Conservation (phyloP, 352 stramenopile species). For the Blastocystis sp. region DNA sequence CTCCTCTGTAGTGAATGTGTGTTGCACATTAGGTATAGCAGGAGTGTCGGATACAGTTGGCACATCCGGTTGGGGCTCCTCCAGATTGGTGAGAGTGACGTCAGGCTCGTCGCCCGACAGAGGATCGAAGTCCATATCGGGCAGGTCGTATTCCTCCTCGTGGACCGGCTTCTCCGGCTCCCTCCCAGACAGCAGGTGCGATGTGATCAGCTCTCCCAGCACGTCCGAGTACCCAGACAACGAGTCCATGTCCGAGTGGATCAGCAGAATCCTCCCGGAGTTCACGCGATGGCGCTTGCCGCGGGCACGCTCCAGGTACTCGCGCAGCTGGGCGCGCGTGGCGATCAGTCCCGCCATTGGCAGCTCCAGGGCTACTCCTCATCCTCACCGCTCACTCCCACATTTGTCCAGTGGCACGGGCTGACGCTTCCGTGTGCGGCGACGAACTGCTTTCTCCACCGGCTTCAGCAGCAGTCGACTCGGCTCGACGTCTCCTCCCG, state of each 20-base stretch:
- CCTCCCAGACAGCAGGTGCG: background rate
- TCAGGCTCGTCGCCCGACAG: background rate
- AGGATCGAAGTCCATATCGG: slow-evolving; percentile 27
- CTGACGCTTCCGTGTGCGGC: background rate
- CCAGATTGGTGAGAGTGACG: background rate
- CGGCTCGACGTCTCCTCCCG: background rate
- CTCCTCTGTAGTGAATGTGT: background rate
- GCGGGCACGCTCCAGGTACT: background rate
- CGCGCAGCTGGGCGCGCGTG: background rate
- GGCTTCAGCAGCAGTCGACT: background rate
- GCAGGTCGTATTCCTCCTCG: background rate
- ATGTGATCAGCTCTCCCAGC: background rate
- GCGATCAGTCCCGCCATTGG: background rate
- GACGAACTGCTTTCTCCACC: background rate
- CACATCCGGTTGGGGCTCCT: background rate
- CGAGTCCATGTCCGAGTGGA: background rate
- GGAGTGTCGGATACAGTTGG: background rate
- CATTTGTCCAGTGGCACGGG: slow-evolving; percentile 3
- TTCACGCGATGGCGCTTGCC: slow-evolving; percentile 9
- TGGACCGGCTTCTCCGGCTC: background rate
- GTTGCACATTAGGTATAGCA: no score
- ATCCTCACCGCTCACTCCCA: background rate
- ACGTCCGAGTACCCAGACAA: background rate
- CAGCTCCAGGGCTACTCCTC: slow-evolving; percentile 10
- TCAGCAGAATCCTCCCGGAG: background rate